Percentiles rank a stretch among this genome's conserved stretches.
Evolutionary conservation across 306 rosid species (phyloP).

Genomic region (Aeschynomene evenia): DNA sequence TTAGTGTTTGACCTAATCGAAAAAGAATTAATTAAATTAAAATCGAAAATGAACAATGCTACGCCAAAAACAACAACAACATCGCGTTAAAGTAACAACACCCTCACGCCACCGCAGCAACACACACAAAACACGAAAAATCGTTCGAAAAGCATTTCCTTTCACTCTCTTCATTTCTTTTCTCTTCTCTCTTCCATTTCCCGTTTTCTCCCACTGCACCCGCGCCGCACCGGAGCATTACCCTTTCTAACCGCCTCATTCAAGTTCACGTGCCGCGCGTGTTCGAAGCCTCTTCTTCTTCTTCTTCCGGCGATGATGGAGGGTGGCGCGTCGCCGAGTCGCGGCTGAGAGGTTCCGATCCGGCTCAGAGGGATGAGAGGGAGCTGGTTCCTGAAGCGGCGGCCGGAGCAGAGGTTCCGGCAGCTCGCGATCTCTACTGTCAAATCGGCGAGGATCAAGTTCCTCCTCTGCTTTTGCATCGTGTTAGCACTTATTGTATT

Average conservation of each 20-base stretch:
- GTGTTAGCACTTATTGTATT: conserved; percentile 44
- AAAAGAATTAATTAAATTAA: too few species aligned
- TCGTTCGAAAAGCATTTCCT: too few species aligned
- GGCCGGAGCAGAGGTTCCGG: conserved; percentile 52
- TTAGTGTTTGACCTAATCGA: too few species aligned
- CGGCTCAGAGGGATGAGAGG: conserved; percentile 41
- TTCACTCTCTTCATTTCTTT: too few species aligned
- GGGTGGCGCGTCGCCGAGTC: not conserved
- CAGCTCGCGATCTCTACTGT: conserved; percentile 40
- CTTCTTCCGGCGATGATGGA: not conserved
- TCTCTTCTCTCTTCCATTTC: not conserved
- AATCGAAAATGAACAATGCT: not conserved
- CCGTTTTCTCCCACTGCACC: not conserved
- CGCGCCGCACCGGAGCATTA: conserved; percentile 13
- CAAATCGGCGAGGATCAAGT: conserved; percentile 59
- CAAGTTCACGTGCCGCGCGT: not conserved
- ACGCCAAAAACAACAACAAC: not conserved
- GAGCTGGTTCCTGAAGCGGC: conserved; percentile 40
- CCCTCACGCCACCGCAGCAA: not conserved
- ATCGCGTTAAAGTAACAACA: not conserved
- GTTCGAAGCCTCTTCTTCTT: not conserved
- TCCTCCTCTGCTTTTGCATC: conserved; percentile 49
- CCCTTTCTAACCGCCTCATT: not conserved
- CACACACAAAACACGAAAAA: too few species aligned
- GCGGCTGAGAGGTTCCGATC: not conserved